Conservation (phyloP, 2,329 filamentous ascomycete species). For the Trichoderma oligosporum region DNA sequence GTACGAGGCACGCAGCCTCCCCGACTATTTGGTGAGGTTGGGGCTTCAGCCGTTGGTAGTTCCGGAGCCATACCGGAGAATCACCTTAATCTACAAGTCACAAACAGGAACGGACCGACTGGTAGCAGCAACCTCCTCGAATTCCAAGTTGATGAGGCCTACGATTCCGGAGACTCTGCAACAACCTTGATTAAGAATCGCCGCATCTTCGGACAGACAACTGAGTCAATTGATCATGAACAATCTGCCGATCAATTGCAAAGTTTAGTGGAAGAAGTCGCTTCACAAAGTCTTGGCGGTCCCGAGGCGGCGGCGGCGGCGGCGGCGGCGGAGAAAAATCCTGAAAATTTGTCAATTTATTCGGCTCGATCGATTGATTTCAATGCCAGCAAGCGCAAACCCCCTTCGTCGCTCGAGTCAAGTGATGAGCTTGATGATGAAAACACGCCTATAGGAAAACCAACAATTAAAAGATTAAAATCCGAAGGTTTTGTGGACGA, state of each 20-base stretch:
- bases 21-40: constrained; percentile 54
- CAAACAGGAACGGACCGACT: constrained; percentile 29
- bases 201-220: constrained; percentile 24
- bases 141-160: constrained; percentile 40
- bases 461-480: constrained; percentile 54
- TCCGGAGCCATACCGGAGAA: constrained; percentile 49
- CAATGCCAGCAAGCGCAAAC: constrained; percentile 55
- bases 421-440: constrained; percentile 52
- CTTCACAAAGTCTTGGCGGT: constrained; percentile 54
- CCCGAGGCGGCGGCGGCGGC: constrained; percentile 38
- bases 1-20: constrained; percentile 45
- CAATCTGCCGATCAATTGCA: constrained; percentile 49
- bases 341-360: constrained; percentile 24
- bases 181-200: constrained; percentile 29
- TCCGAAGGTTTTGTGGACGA: constrained; percentile 44
- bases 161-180: constrained; percentile 43
- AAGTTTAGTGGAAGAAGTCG: constrained; percentile 49
- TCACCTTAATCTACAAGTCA: constrained; percentile 46
- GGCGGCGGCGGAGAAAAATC: constrained; percentile 21
- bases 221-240: constrained; percentile 39
- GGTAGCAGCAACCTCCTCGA: constrained; percentile 42
- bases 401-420: constrained; percentile 41
- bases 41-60: constrained; percentile 50
- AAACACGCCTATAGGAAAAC: constrained; percentile 37
- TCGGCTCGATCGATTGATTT: constrained; percentile 35